phyloP scores from a whole-genome alignment of 2,329 filamentous ascomycete genomes.

The Colletotrichum sp. region DNA sequence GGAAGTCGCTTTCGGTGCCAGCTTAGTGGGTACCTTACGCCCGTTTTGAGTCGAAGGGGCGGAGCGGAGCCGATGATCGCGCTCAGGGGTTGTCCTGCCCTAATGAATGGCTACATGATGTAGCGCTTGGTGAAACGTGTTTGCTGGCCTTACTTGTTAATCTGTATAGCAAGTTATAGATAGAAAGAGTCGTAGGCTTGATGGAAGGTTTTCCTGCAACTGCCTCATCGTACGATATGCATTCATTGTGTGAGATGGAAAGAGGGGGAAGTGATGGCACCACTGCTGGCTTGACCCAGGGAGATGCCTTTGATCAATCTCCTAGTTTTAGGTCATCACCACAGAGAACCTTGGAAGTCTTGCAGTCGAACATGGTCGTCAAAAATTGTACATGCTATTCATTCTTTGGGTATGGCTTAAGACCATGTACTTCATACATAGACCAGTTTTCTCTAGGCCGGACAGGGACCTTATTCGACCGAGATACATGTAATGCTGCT shows the following conservation, averaged over 20 bases:
- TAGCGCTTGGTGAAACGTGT: background rate
- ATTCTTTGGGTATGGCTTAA: background rate
- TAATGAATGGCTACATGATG: background rate
- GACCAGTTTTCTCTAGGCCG: background rate
- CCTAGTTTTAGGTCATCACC: background rate
- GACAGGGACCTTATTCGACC: background rate
- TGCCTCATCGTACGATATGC: background rate
- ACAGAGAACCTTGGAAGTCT: background rate
- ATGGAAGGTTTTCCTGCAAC: background rate
- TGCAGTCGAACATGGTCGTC: background rate
- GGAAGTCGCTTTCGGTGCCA: background rate
- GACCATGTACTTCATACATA: background rate
- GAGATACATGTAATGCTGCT: background rate
- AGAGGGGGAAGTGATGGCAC: accelerated
- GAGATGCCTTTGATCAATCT: background rate
- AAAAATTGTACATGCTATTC: background rate
- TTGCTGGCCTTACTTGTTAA: background rate
- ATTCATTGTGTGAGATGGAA: background rate
- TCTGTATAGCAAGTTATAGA: background rate
- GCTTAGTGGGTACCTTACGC: background rate
- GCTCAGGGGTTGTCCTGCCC: background rate
- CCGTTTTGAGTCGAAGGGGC: background rate
- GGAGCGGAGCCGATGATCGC: background rate
- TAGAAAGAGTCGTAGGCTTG: background rate
- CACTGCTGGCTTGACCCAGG: background rate